These are phyloP conservation scores for Apium graveolens DNA, from an alignment of 129 eudicot species.

Conservation along the genomic window DNA sequence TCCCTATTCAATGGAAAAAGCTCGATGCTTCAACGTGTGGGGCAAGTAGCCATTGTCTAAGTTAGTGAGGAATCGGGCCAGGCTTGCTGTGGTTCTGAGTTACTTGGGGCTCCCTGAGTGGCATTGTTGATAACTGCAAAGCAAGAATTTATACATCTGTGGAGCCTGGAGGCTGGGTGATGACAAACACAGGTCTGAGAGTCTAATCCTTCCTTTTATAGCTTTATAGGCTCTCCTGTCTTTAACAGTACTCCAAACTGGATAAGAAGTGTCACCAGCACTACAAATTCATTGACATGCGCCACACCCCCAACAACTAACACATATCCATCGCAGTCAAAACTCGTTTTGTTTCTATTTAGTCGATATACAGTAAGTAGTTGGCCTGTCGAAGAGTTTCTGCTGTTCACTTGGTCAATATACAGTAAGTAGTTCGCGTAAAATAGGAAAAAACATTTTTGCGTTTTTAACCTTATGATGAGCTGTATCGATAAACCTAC, in stretches of 20 bases:
- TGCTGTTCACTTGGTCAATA: not conserved
- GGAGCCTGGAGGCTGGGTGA: slow-evolving; percentile 14
- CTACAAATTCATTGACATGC: not conserved
- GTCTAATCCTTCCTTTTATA: not conserved
- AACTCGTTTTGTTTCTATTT: not conserved
- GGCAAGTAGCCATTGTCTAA: slow-evolving; percentile 7
- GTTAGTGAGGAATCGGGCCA: slow-evolving; percentile 11
- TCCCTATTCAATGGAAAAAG: not conserved
- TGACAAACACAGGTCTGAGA: slow-evolving; percentile 14
- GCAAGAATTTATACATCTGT: slow-evolving; percentile 4
- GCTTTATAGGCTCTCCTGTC: not conserved
- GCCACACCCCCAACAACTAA: slow-evolving; percentile 5
- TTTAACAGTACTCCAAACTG: not conserved
- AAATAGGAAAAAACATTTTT: not conserved
- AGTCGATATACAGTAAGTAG: not conserved
- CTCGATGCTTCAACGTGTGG: not conserved
- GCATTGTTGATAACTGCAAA: not conserved
- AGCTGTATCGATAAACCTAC: too few relatives aligned
- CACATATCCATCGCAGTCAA: not conserved
- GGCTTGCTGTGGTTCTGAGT: slow-evolving; percentile 2
- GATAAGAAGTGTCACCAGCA: slow-evolving; percentile 8
- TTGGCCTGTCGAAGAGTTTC: slow-evolving; percentile 1
- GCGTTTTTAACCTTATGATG: not conserved
- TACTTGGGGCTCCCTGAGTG: slow-evolving; percentile 1
- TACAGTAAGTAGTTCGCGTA: too few relatives aligned